Conservation (phyloP, 768 basidiomycete species). For the Calocybe gangraenosa region DNA sequence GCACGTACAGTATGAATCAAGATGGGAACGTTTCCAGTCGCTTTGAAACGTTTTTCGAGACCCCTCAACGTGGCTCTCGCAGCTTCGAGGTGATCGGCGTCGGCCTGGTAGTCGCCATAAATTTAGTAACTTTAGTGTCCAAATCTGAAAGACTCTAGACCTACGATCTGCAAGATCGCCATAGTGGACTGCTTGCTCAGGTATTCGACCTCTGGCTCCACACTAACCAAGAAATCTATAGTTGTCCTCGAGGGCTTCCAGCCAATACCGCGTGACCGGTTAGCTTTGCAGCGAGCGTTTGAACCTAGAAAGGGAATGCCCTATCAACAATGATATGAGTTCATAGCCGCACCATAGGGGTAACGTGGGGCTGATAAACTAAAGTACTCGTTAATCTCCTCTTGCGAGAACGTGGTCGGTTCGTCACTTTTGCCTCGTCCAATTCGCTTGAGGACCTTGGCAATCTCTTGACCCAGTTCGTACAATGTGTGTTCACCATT, state of each 20-base stretch:
- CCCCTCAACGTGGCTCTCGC: conserved; percentile 47
- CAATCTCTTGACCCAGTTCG: conserved; percentile 31
- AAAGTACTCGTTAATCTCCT: conserved; percentile 7
- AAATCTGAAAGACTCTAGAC: too few relatives aligned
- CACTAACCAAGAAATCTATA: conserved; percentile 42
- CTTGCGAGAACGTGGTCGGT: conserved; percentile 41
- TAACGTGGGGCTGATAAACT: neutral
- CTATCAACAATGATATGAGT: neutral
- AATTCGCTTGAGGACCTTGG: conserved; percentile 8
- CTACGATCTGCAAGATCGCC: too few relatives aligned
- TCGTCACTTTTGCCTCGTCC: conserved; percentile 30
- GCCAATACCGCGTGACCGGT: conserved; percentile 36
- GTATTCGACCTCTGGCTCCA: conserved; percentile 34
- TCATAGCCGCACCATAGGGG: too few relatives aligned
- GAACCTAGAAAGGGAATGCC: conserved; percentile 15
- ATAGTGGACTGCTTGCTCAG: too few relatives aligned
- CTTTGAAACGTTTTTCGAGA: conserved; percentile 39
- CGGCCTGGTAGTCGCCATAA: conserved; percentile 27
- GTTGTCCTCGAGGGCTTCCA: conserved; percentile 47
- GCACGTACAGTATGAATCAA: conserved; percentile 60
- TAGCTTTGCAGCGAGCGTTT: conserved; percentile 38
- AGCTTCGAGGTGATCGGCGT: conserved; percentile 41
- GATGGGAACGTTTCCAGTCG: conserved; percentile 37
- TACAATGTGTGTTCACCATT: conserved; percentile 41
- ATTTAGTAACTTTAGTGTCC: too few relatives aligned